Conservation (phyloP, 192 early-diverging fungal species). For the Entophlyctis luteolus region DNA sequence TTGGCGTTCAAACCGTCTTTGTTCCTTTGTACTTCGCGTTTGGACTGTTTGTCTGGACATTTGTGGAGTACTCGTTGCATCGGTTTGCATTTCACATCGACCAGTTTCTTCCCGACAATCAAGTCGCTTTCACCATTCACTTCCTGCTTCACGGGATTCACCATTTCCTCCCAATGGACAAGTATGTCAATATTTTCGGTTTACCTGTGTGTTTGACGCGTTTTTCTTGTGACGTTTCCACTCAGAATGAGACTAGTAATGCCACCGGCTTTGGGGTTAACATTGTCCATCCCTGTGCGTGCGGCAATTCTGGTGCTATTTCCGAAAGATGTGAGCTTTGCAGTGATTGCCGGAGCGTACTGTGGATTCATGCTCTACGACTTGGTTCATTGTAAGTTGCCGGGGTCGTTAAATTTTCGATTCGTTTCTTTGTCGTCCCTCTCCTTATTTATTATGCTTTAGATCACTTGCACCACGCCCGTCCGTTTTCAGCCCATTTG, state of each 20-base stretch:
- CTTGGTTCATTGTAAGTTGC: constrained; percentile 68
- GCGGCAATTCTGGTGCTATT: constrained; percentile 53
- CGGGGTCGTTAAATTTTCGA: not conserved
- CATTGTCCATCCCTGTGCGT: constrained; percentile 64
- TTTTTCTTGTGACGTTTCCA: constrained; percentile 18
- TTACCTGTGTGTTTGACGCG: not conserved
- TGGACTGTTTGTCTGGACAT: constrained; percentile 77
- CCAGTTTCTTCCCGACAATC: constrained; percentile 78
- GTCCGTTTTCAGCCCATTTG: constrained; percentile 66
- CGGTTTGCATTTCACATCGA: constrained; percentile 94
- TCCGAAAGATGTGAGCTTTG: constrained; percentile 61
- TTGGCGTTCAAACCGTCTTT: not conserved
- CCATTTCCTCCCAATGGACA: constrained; percentile 95
- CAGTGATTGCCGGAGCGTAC: constrained; percentile 67
- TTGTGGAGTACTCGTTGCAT: constrained; percentile 88
- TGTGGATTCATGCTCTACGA: constrained; percentile 90
- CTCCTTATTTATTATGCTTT: not conserved
- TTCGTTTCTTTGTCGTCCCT: constrained; percentile 5
- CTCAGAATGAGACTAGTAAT: constrained; percentile 86
- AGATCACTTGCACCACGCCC: constrained; percentile 90
- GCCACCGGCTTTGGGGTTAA: constrained; percentile 79
- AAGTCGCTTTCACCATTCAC: constrained; percentile 68
- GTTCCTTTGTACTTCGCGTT: constrained; percentile 48
- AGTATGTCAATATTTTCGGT: constrained; percentile 37
- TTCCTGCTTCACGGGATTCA: constrained; percentile 94